Conservation (phyloP, 805 yeast species). For the Wickerhamiella galacta region DNA sequence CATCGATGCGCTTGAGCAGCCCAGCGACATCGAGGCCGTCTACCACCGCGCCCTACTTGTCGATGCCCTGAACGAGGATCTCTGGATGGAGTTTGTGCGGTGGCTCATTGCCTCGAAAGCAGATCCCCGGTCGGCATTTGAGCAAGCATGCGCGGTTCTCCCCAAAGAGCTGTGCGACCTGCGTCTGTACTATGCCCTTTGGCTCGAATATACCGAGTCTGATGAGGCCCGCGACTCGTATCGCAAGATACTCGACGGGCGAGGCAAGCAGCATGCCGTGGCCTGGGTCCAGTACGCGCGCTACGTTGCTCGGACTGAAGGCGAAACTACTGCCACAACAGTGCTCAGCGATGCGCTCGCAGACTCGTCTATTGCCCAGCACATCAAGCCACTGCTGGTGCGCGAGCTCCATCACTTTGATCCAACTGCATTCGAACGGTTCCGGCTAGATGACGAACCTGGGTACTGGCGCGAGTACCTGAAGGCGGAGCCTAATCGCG, state of each 20-base stretch:
- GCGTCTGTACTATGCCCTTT: slow-evolving; percentile 20
- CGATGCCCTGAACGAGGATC: slow-evolving; percentile 35
- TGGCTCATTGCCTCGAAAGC: slow-evolving; percentile 28
- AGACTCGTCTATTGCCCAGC: background rate
- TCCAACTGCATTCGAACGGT: slow-evolving; percentile 2
- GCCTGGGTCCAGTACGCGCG: slow-evolving; percentile 1
- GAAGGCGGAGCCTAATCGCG: slow-evolving; percentile 5
- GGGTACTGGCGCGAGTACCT: slow-evolving; percentile 6
- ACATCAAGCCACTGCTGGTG: slow-evolving; percentile 1
- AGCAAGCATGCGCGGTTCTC: slow-evolving; percentile 29
- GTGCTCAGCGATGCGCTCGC: background rate
- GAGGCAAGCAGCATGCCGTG: background rate
- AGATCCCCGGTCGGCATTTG: slow-evolving; percentile 25
- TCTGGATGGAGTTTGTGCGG: slow-evolving; percentile 55
- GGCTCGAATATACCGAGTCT: slow-evolving; percentile 12
- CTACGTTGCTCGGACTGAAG: background rate
- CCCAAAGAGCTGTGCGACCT: slow-evolving; percentile 16
- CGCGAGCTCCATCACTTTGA: slow-evolving; percentile 6
- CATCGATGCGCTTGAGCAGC: slow-evolving; percentile 33
- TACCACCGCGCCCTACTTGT: slow-evolving; percentile 51
- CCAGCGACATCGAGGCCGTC: slow-evolving; percentile 26
- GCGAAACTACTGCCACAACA: background rate
- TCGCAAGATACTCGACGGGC: background rate
- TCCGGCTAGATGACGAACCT: background rate
- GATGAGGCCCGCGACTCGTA: slow-evolving; percentile 12